phyloP scores from a whole-genome alignment of 768 basidiomycete species.

The Mycena floridula region DNA sequence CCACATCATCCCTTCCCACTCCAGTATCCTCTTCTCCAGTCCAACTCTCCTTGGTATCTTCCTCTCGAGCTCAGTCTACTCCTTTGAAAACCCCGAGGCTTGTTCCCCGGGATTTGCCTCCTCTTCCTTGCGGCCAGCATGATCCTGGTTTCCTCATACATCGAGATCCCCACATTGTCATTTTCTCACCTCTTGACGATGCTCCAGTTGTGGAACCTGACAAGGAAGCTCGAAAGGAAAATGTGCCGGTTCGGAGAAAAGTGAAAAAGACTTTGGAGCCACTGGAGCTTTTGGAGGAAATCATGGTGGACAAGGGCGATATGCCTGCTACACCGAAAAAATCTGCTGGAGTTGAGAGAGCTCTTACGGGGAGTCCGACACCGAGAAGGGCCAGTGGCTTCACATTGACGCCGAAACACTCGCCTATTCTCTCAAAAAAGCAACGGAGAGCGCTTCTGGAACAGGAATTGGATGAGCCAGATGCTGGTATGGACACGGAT shows the following conservation, averaged over 20 bases:
- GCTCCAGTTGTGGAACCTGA: constrained; percentile 13
- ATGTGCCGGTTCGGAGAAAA: constrained; percentile 42
- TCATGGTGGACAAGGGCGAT: too few relatives aligned
- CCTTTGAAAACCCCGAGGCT: constrained; percentile 14
- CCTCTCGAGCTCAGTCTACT: too few relatives aligned
- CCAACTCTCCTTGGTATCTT: too few relatives aligned
- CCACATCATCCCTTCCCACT: constrained; percentile 7
- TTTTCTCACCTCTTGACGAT: constrained; percentile 5
- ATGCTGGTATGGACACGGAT: background rate
- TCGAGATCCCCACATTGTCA: constrained; percentile 36
- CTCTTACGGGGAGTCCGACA: constrained; percentile 17
- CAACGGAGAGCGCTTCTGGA: constrained; percentile 23
- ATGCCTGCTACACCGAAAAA: constrained; percentile 21
- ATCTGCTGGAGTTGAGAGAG: constrained; percentile 7
- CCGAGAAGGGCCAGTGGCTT: constrained; percentile 14
- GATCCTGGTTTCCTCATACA: constrained; percentile 64
- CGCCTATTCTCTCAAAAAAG: constrained; percentile 18
- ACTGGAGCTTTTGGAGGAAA: too few relatives aligned
- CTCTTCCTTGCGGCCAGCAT: constrained; percentile 53
- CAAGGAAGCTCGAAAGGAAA: constrained; percentile 50
- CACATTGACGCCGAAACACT: constrained; percentile 12
- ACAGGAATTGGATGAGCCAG: constrained; percentile 27
- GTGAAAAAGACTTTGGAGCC: constrained; percentile 38
- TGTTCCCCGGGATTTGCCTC: constrained; percentile 32
- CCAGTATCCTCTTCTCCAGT: too few relatives aligned